Base-by-base conservation (phyloP, 2,329 filamentous ascomycete genomes). In the Fusarium sp. region DNA sequence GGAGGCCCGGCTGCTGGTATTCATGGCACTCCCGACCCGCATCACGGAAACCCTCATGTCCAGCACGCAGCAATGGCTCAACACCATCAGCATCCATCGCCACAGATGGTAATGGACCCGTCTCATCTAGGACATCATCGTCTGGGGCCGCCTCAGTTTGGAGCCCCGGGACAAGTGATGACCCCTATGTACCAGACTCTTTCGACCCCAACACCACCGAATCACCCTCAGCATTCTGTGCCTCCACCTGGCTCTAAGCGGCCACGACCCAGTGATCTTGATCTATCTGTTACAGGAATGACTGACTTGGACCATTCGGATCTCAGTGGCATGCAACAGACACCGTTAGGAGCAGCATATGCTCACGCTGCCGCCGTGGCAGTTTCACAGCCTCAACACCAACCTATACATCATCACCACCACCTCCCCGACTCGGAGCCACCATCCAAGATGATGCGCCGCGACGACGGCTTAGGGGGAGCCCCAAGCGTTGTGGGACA, bases 401-500 rank as follows among this genome's bases (percentile, higher is more conserved):
- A 85, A 31, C 88, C 89, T 42, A 90, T 89, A 52, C 94, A 97
- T 79, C 94, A 96, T 78, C 95, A 98, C 78, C 94, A 95, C 77
- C 91, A 92, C 47, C 87, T 95, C 42, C 94, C 94, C 55, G 91
- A 94, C 74, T 91, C 93, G 71, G 90, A 90, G 17, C 90, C 91
- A 28, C 90, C 92, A 24, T 87, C 88, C 59, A 93, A 93, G 83
- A 87, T 93, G 83, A 87, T 91, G 84, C 86, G 90, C 75, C 86
- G 90, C 78, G 88, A 90, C 77, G 87, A 88, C 44, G 79, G 84
- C 75, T 80, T 82, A 75, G 83, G 90, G 84, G 85, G 93, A 14
- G 92, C 93, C 38, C 93, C 93, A n/a, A 96, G 92, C 78, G 92
- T 97, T 51, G 94, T 98, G 58, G 94, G 94, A 47, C 92, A 95